These are phyloP conservation scores for Peronosclerospora sorghi DNA, from an alignment of 352 stramenopile genomes.

Conservation along the genomic window DNA sequence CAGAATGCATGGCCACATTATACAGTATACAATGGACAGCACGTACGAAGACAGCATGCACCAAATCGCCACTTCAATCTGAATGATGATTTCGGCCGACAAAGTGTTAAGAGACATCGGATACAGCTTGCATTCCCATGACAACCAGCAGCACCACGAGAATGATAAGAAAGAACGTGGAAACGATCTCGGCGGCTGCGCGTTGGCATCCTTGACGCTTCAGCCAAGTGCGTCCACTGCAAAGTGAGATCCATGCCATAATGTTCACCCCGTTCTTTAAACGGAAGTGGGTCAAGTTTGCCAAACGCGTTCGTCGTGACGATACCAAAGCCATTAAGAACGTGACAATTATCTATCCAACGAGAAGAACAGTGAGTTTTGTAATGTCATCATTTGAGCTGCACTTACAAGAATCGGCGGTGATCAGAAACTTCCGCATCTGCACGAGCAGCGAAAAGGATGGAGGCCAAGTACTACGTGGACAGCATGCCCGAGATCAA, in stretches of 20 bases:
- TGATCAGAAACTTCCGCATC: conserved; percentile 81
- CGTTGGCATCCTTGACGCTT: conserved; percentile 79
- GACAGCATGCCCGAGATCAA: conserved; percentile 51
- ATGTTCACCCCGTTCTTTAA: conserved; percentile 89
- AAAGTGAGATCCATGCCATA: conserved; percentile 83
- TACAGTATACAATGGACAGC: not conserved
- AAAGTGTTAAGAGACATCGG: conserved; percentile 40
- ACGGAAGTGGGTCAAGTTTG: conserved; percentile 81
- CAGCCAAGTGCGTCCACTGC: conserved; percentile 77
- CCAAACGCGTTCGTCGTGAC: conserved; percentile 63
- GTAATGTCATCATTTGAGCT: not conserved
- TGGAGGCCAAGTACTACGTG: conserved; percentile 64
- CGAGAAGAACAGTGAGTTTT: conserved; percentile 5
- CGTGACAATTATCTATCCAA: conserved; percentile 65
- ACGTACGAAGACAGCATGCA: conserved; percentile 68
- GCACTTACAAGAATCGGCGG: conserved; percentile 59
- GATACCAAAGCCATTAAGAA: conserved; percentile 84
- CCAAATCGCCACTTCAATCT: conserved; percentile 83
- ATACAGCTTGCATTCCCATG: conserved; percentile 78
- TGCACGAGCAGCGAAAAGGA: conserved; percentile 62
- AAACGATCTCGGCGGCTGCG: conserved; percentile 82
- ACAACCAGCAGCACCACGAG: conserved; percentile 74
- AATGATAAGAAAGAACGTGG: conserved; percentile 79
- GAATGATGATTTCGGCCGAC: conserved; percentile 48
- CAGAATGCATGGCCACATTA: not conserved